Percentiles rank a stretch among this genome's conserved stretches.
These are phyloP conservation scores for Sporisorium exsertum DNA, from an alignment of 1,284 basidiomycete genomes.

Conservation along the genomic window DNA sequence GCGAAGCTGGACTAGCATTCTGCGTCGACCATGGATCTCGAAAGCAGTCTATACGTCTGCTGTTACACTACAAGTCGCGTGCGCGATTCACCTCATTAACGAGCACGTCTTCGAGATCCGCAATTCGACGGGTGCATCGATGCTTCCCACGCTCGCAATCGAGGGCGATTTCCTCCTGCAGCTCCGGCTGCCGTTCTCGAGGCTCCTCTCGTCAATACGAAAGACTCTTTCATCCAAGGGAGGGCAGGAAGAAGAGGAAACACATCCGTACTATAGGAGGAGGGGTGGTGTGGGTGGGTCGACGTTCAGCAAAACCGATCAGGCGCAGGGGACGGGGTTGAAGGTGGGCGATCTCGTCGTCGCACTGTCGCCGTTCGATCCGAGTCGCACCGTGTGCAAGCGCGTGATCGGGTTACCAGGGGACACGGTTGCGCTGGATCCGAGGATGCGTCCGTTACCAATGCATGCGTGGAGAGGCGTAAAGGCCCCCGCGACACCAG, in stretches of 20 bases:
- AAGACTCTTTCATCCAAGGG: neutral
- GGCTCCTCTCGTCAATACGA: conserved; percentile 9
- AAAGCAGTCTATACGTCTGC: conserved; percentile 28
- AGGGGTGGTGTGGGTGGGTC: conserved; percentile 16
- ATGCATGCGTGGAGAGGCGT: conserved; percentile 24
- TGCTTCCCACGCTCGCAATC: conserved; percentile 63
- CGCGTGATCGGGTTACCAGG: conserved; percentile 90
- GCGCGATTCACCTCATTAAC: conserved; percentile 52
- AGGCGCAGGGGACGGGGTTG: conserved; percentile 55
- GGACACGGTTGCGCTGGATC: conserved; percentile 87
- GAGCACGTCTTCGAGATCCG: conserved; percentile 58
- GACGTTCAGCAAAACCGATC: conserved; percentile 43
- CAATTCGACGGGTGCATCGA: conserved; percentile 58
- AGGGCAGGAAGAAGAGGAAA: neutral
- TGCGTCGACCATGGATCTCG: conserved; percentile 14
- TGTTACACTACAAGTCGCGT: conserved; percentile 42
- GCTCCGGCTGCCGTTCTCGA: conserved; percentile 48
- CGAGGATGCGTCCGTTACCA: conserved; percentile 71
- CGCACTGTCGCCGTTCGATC: conserved; percentile 80
- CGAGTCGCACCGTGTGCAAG: conserved; percentile 83
- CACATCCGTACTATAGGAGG: conserved; percentile 10
- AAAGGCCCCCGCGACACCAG: neutral
- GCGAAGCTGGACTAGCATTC: neutral
- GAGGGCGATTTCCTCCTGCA: conserved; percentile 60
- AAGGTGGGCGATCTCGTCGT: conserved; percentile 81